Base-by-base conservation (phyloP, 1,284 basidiomycete species). In the Microbotryomycetes sp. region DNA sequence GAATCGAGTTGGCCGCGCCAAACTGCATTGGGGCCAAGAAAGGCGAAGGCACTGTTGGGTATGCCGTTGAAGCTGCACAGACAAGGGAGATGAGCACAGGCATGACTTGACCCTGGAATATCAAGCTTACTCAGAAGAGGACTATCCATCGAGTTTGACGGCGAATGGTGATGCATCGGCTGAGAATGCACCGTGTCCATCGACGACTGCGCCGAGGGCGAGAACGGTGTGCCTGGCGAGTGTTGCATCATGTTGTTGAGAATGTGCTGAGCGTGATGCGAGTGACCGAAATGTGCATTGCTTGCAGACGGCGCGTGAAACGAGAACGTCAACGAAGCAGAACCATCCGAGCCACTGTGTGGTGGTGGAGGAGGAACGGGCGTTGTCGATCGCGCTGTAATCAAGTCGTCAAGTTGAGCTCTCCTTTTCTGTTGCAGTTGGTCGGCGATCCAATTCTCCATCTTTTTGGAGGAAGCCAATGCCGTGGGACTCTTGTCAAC, bases 381-480 rank as follows among this genome's bases (percentile, higher is more conserved):
- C 36, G 36, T 42, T 42, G 36, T 42, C 19, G 36, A 42, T 19
- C 36, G 36, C 12, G 36, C 36, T 28, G 49, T 23, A 51, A 51
- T 7, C 23, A 29, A 2, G 49, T 26, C 23, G 29, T 23, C 23
- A 22, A 51, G 6, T 23, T 23, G 6, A 28, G 23, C 49, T 3
- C 49, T 23, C 22, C 49, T 19, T 51, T 29, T 51, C 12, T 23
- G 23, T 28, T 51, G 49, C 22, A 51, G 49, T 28, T 51, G 49
- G n/a, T 51, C 49, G 6, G 23, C 49, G 25, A 51, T 51, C 49
- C 49, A 51, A 15, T 51, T 51, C 26, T 51, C 49, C 5, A 51
- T 23, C 49, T 51, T 51, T 29, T 29, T 51, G 9, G 23, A 26
- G 23, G 23, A 51, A 3, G 23, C 49, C 23, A 51, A 19, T 22